A percentile compares a stretch with the other conserved stretches of the same genome.
phyloP scores from a whole-genome alignment of 1,284 basidiomycete genomes.

The Leucoagaricus sp. region DNA sequence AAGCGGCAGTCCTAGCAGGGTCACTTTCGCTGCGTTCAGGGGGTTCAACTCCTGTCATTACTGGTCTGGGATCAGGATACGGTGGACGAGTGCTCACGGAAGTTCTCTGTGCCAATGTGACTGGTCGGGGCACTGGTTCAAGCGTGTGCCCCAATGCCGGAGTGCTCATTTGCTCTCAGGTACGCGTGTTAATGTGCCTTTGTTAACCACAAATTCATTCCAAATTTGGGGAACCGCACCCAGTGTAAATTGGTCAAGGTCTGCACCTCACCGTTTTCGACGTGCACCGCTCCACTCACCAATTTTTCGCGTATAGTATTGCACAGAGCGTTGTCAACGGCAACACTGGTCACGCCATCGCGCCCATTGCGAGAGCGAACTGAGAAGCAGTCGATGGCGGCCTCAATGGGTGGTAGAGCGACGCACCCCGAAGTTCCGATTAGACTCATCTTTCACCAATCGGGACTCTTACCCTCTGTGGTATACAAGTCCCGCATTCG shows the following conservation, averaged over 20 bases:
- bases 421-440: constrained; percentile 22
- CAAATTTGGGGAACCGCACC: not conserved
- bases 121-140: not conserved
- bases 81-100: not conserved
- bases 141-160: not conserved
- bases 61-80: not conserved
- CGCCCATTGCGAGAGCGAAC: constrained; percentile 29
- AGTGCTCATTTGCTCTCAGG: not conserved
- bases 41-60: not conserved
- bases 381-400: constrained; percentile 27
- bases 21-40: not conserved
- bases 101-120: not conserved
- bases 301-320: constrained; percentile 26
- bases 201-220: not conserved
- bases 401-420: constrained; percentile 31
- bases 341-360: constrained; percentile 34
- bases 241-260: constrained; percentile 1
- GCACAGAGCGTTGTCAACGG: constrained; percentile 32
- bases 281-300: not conserved
- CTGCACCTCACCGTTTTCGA: not conserved
- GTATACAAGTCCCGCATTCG: constrained; percentile 24
- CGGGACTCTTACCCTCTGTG: constrained; percentile 19
- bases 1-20: not conserved
- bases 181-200: not conserved
- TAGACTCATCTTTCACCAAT: not conserved